Evolutionary conservation across 1,139 yeast species (phyloP), one percentile per base, ranked within the genome.

Genomic region (Saccharomyces hybrid): DNA sequence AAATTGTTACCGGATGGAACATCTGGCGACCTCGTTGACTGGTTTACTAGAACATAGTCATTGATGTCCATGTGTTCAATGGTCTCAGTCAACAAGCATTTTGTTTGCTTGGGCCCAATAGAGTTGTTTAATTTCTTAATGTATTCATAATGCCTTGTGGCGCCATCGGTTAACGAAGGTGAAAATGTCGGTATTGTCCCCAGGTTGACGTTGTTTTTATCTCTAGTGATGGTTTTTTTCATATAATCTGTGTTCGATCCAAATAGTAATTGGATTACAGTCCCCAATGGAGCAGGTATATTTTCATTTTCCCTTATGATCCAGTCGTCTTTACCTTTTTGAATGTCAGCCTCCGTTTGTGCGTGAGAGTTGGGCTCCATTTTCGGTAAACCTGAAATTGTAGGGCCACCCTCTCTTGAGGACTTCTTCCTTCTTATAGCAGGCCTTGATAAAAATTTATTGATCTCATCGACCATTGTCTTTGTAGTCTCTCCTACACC

Each of bases 101-200:
- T 81, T 2, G 99, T 91, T 67, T 91, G 97, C 66, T 91, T 93
- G 4, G 99, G 99, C 0, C 99, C 99, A 55, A 95, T 82, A 0
- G 97, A 82, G 0, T 86, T 91, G 56, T 77, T 76, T 57, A 95
- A 75, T 2, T 97, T 98, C 69, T 91, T 91, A 49, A 76, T 78
- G 69, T 91, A 95, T 4, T 79, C 77, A 67, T 86, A 91, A 44
- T 77, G 75, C 58, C 99, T 79, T 58, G 73, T 74, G 55, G 73
- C 72, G 28, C 71, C 64, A 9, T 38, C 44, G 11, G 16, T 12
- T 21, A 38, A 38, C 3, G 44, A 38, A 8, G 44, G 44, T 9
- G 58, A 50, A 61, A 83, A 80, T 26, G 77, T 76, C 1, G 83
- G 78, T 53, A 90, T 78, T 1, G 76, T 82, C 7, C 80, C 73